Evolutionary conservation across 169 alveolate genomes (phyloP), one percentile per base, ranked within the genome.

Genomic region (Eimeria zaria): DNA sequence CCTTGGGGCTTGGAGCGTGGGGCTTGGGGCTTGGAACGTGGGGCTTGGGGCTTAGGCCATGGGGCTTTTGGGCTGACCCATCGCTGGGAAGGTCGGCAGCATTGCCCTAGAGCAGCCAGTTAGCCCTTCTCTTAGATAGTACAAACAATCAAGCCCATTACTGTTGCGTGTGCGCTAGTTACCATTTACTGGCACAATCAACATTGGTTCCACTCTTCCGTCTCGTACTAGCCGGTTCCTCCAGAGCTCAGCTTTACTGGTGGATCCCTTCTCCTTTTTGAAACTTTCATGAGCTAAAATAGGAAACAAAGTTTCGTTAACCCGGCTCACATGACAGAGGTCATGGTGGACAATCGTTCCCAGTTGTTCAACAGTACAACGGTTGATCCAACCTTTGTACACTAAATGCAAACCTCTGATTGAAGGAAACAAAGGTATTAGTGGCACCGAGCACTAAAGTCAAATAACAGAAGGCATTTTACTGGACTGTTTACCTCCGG

Each of bases 11-110:
- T 71, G 83, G 83, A 53, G 83, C 83, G 36, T 73, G 12, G 83
- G 83, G 83, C 18, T 39, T 73, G 83, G 83, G 81, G 81, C 53
- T 39, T 71, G 53, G 81, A 30, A 53, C 78, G n/a, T 67, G 48
- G 46, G 78, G 46, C 64, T 55, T 4, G 55, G 55, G 55, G 16
- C 9, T 48, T 48, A 9, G 55, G 55, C 55, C 55, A 48, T 48
- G 55, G n/a, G n/a, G n/a, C n/a, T n/a, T n/a, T n/a, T n/a, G n/a
- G n/a, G 60, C 60, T 53, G 60, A 20, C 30, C 27, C 24, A 8
- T 14, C 1, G 80, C 48, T 27, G n/a, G 80, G 11, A 69, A 20
- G 48, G 3, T 36, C 80, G 11, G 48, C 0, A 51, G 80, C 30
- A 33, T 33, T 36, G 36, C 7, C 51, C 80, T 33, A 2, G 80